Evolutionary conservation across 2,329 filamentous ascomycete species (phyloP), one percentile per base, ranked within the genome.

Genomic region (Fusarium odoratissimum): DNA sequence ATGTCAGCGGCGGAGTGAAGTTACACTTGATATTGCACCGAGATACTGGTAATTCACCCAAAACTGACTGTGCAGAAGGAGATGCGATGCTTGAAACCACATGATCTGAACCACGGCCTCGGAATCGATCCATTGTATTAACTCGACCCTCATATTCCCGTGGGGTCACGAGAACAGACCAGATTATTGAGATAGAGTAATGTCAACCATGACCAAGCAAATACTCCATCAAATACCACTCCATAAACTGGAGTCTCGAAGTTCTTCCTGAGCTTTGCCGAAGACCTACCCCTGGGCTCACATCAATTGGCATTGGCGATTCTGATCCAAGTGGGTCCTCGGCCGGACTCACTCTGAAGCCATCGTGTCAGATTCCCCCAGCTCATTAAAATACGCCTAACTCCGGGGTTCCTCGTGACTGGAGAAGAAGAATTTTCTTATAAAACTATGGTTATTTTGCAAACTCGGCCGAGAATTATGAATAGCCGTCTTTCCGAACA

Each of bases 321-420:
- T 14, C 11, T 49, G 46, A 42, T 45, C 52, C 52, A 62, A 46
- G 61, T 64, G 61, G 66, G 58, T 37, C 54, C 66, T 69, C 66
- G 66, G 66, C 66, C 66, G 66, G 66, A 69, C 64, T 69, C 67
- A 70, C 46, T 69, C 52, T 69, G 65, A 55, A 69, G 65, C 67
- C 67, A 69, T 69, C 66, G 66, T 70, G 67, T 69, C 66, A 69
- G 66, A 64, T 63, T 68, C 52, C 64, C 60, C 61, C 60, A 61
- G 37, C 61, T 57, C 42, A 68, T 63, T 54, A 62, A 33, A 61
- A 45, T 56, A 63, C 69, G 57, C 70, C 64, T 35, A 67, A 70
- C 38, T 45, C 33, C 45, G 51, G 62, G 62, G 59, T 42, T 46
- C 70, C 71, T 68, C 71, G 70, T 73, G 70, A 73, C 66, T 28